Evolutionary conservation across 2,329 filamentous ascomycete species (phyloP).

Genomic region (Pseudocercospora pini-densiflorae): DNA sequence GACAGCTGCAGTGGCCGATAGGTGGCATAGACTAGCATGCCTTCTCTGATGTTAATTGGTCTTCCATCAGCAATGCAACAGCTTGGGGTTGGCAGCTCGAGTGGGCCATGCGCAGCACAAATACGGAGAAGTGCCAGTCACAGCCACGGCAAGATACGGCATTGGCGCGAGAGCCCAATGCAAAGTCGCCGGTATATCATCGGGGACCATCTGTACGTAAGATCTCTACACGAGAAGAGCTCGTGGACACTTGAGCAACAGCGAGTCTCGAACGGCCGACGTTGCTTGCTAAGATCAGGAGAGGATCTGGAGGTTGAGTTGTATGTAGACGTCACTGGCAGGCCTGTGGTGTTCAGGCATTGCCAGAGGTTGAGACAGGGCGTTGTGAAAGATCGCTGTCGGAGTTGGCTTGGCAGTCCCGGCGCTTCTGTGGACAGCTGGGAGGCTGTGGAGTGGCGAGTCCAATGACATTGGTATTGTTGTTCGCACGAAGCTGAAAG

Average conservation of each 20-base stretch:
- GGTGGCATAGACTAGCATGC: not conserved
- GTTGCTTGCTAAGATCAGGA: not conserved
- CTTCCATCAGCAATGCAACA: no score
- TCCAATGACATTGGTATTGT: not conserved
- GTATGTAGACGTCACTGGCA: not conserved
- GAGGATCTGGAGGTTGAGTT: not conserved
- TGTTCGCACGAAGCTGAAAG: not conserved
- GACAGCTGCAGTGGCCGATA: no score
- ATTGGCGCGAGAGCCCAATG: not conserved
- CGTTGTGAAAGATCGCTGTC: not conserved
- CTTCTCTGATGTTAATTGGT: not conserved
- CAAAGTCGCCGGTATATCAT: not conserved
- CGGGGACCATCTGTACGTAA: not conserved
- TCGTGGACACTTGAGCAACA: not conserved
- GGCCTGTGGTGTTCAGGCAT: not conserved
- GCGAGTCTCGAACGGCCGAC: not conserved
- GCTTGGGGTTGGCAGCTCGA: not conserved
- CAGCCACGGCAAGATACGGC: not conserved
- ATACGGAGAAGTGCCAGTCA: not conserved
- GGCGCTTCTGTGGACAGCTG: not conserved
- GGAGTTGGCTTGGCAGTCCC: not conserved
- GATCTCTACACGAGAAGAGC: not conserved
- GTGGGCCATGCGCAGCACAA: not conserved
- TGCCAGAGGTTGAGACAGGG: not conserved
- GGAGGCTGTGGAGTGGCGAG: not conserved